phyloP scores from a whole-genome alignment of 208 protist species.

The Acanthamoeba sp. region DNA sequence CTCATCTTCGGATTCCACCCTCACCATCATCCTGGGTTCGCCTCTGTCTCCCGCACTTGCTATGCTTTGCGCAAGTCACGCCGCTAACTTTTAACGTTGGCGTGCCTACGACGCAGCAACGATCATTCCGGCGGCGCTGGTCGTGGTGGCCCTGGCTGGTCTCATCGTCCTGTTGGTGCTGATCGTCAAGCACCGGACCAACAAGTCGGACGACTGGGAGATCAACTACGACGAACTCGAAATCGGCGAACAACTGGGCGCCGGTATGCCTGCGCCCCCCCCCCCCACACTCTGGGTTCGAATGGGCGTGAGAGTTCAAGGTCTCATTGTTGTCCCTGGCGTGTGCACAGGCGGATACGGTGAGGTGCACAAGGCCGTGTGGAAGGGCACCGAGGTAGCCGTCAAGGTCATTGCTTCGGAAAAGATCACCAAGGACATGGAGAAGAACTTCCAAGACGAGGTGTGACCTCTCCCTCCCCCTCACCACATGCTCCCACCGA shows the following conservation, averaged over 20 bases:
- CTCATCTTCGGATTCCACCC: no score
- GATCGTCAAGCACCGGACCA: not conserved
- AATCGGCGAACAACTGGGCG: conserved; percentile 15
- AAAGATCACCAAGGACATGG: not conserved
- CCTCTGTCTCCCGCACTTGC: not conserved
- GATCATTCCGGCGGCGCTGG: not conserved
- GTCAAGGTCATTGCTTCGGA: not conserved
- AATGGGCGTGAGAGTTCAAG: no score
- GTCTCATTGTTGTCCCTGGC: no score
- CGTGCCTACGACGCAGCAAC: no score
- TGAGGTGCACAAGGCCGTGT: not conserved
- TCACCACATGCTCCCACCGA: no score
- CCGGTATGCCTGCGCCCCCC: no score
- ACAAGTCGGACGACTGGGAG: conserved; percentile 26
- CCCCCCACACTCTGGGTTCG: no score
- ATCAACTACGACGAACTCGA: conserved; percentile 39
- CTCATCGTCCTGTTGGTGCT: not conserved
- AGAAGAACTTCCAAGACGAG: not conserved
- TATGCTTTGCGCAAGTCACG: not conserved
- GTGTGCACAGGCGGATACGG: not conserved
- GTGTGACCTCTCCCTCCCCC: no score
- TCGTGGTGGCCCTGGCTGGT: not conserved
- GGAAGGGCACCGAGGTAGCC: not conserved
- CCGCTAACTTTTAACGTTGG: no score
- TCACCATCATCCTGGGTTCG: not conserved